A percentile compares a stretch with the other conserved stretches of the same genome.
phyloP scores from a whole-genome alignment of 2,329 filamentous ascomycete genomes.

The Aspergillus pseudoterreus region DNA sequence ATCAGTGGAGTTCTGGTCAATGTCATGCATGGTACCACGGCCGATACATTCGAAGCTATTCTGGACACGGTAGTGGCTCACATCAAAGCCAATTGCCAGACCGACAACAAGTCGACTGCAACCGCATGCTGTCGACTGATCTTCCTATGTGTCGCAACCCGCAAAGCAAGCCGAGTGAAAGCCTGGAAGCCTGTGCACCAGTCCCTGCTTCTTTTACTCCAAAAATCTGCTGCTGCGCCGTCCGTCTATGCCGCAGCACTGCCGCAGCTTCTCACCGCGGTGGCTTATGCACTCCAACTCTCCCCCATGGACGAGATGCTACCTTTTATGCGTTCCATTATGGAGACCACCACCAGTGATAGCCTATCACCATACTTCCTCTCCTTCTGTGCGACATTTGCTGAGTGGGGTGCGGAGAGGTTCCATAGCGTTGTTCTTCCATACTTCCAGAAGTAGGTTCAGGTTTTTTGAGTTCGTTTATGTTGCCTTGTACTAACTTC shows the following conservation, averaged over 20 bases:
- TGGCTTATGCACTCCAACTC: conserved; percentile 67
- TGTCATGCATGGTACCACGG: conserved; percentile 74
- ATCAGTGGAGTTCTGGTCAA: conserved; percentile 74
- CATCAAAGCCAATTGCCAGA: conserved; percentile 29
- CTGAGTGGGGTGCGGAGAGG: conserved; percentile 66
- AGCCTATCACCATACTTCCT: conserved; percentile 71
- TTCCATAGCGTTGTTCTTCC: conserved; percentile 77
- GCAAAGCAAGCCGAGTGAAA: conserved; percentile 70
- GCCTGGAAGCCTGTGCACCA: conserved; percentile 68
- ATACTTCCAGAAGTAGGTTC: conserved; percentile 69
- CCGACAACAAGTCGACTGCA: conserved; percentile 39
- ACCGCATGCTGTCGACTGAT: conserved; percentile 36
- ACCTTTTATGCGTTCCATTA: conserved; percentile 63
- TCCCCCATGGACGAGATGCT: conserved; percentile 78
- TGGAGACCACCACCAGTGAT: conserved; percentile 62
- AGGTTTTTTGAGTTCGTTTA: not conserved
- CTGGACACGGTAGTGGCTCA: conserved; percentile 59
- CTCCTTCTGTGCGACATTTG: conserved; percentile 77
- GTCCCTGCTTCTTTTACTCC: conserved; percentile 52
- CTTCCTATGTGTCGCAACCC: conserved; percentile 69
- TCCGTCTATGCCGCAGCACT: conserved; percentile 24
- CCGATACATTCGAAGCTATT: conserved; percentile 68
- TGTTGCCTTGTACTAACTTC: conserved; percentile 13
- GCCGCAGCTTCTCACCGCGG: conserved; percentile 41
- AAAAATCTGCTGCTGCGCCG: conserved; percentile 26